A percentile compares a stretch with the other conserved stretches of the same genome.
phyloP scores from a whole-genome alignment of 352 stramenopile genomes.

The Phytophthora litchii region DNA sequence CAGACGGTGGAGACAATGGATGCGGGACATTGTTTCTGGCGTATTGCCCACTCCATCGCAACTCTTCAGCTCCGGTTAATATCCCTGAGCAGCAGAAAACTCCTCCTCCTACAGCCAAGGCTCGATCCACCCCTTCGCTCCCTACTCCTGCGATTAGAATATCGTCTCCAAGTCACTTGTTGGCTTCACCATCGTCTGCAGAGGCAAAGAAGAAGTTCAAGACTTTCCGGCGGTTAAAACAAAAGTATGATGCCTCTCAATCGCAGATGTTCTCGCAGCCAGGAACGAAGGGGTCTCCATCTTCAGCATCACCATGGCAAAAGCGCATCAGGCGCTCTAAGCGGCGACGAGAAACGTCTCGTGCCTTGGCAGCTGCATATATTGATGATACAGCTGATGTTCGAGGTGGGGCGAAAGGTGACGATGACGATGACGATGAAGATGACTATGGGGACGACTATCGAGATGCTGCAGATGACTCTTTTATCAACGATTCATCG shows the following conservation, averaged over 20 bases:
- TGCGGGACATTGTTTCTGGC: conserved; percentile 65
- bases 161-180: conserved; percentile 57
- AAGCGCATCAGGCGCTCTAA: conserved; percentile 69
- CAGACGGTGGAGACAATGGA: conserved; percentile 40
- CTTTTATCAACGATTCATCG: conserved; percentile 86
- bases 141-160: conserved; percentile 18
- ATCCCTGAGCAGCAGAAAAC: conserved; percentile 16
- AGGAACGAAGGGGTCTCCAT: conserved; percentile 17
- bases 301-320: conserved; percentile 51
- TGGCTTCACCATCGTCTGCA: conserved; percentile 48
- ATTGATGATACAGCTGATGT: conserved; percentile 76
- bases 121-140: conserved; percentile 16
- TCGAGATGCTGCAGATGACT: conserved; percentile 56
- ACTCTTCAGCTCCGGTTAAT: conserved; percentile 30
- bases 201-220: conserved; percentile 63
- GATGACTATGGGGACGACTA: conserved; percentile 70
- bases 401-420: conserved; percentile 47
- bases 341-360: conserved; percentile 42
- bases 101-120: neutral
- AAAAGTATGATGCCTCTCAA: conserved; percentile 69
- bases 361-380: conserved; percentile 50
- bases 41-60: conserved; percentile 69
- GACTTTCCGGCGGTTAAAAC: conserved; percentile 73
- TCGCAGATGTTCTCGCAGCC: conserved; percentile 30
- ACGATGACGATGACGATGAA: conserved; percentile 70